Evolutionary conservation across 2,329 filamentous ascomycete species (phyloP).

Genomic region (Xylaria sp.): DNA sequence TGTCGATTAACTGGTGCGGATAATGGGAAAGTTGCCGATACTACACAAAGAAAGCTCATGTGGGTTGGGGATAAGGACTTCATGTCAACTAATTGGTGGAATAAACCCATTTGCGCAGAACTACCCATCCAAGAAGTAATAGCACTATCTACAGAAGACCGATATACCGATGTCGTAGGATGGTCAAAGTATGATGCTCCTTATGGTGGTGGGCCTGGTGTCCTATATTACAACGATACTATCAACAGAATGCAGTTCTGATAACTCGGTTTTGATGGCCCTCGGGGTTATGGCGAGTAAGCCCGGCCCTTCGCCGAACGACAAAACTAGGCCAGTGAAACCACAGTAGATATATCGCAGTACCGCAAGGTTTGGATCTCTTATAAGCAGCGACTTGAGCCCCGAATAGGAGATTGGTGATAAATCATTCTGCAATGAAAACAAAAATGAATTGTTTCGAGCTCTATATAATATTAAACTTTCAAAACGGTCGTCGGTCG

Average conservation of each 20-base stretch:
- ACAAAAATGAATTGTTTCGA: no score
- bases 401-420: no score
- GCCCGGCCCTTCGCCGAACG: no score
- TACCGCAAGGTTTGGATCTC: no score
- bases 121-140: background rate
- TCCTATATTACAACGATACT: background rate
- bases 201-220: background rate
- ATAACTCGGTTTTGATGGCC: background rate
- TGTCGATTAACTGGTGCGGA: constrained; percentile 28
- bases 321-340: no score
- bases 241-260: background rate
- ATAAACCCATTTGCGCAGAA: constrained; percentile 18
- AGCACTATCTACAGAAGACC: background rate
- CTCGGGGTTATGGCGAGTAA: background rate
- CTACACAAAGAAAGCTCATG: constrained; percentile 11
- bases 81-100: constrained; percentile 41
- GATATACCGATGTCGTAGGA: background rate
- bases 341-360: no score
- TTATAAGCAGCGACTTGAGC: no score
- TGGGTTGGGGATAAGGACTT: constrained; percentile 27
- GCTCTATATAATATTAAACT: no score
- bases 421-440: no score
- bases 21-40: constrained; percentile 19
- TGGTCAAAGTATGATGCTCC: background rate
- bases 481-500: no score